phyloP scores from a whole-genome alignment of 495 filamentous ascomycete genomes.

The Aspergillus bertholletiae region DNA sequence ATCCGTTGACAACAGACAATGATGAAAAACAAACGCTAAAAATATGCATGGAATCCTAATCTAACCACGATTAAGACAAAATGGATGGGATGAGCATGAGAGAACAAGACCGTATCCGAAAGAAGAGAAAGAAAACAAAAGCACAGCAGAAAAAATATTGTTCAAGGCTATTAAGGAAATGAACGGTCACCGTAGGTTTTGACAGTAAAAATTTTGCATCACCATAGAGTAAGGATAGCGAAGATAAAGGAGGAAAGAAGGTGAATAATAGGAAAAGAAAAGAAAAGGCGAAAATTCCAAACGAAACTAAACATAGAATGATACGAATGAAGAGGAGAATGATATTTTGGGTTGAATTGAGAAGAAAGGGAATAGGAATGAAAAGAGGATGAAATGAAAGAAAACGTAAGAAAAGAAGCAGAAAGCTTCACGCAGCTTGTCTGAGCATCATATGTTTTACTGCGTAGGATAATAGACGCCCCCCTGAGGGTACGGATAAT shows the following conservation, averaged over 20 bases:
- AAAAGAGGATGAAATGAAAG: constrained; percentile 8
- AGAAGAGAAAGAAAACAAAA: constrained; percentile 3
- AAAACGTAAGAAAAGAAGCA: constrained; percentile 7
- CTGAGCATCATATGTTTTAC: constrained; percentile 18
- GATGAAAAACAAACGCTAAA: constrained; percentile 28
- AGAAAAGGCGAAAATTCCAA: constrained; percentile 5
- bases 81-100: constrained; percentile 7
- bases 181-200: constrained; percentile 1
- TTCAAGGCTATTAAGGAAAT: constrained; percentile 8
- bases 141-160: constrained; percentile 1
- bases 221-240: constrained; percentile 3
- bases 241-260: constrained; percentile 7
- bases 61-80: constrained; percentile 20
- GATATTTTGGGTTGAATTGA: no score
- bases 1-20: constrained; percentile 16
- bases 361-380: background rate
- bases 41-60: constrained; percentile 38
- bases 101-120: constrained; percentile 5
- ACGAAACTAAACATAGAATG: constrained; percentile 5
- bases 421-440: constrained; percentile 9
- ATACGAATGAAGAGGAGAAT: constrained; percentile 3
- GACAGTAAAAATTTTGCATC: constrained; percentile 1
- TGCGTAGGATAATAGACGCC: constrained; percentile 64
- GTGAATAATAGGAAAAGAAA: constrained; percentile 6
- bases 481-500: constrained; percentile 59